Percentiles rank a stretch among this genome's conserved stretches.
Conservation (phyloP, 805 yeast species). For the Candida nonsorbophila region DNA sequence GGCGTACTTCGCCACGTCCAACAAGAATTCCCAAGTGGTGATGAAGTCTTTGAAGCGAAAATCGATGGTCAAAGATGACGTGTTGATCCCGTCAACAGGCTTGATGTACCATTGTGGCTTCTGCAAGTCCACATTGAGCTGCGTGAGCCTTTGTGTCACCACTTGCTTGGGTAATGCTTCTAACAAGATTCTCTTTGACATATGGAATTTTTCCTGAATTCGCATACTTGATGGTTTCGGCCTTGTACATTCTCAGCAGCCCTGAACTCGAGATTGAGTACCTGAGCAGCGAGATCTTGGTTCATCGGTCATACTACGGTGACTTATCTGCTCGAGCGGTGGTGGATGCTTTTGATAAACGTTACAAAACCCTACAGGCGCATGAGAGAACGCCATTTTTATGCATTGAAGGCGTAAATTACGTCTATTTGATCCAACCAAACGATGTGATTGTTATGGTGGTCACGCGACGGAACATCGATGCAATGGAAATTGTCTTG, state of each 20-base stretch:
- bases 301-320: conserved; percentile 29
- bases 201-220: no score
- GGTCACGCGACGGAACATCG: conserved; percentile 41
- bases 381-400: conserved; percentile 39
- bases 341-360: conserved; percentile 18
- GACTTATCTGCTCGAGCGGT: conserved; percentile 21
- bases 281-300: conserved; percentile 25
- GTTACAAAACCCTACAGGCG: conserved; percentile 14
- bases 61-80: not conserved
- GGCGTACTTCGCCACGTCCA: conserved; percentile 50
- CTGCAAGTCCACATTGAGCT: no score
- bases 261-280: conserved; percentile 20
- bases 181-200: no score
- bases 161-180: conserved; percentile 1
- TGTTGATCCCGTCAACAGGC: no score
- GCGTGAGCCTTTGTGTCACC: not conserved
- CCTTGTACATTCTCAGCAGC: conserved; percentile 31
- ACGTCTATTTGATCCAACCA: conserved; percentile 44
- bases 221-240: conserved; percentile 34
- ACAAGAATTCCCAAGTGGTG: conserved; percentile 64
- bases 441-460: conserved; percentile 40
- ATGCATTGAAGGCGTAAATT: conserved; percentile 45
- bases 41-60: conserved; percentile 43
- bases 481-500: conserved; percentile 53
- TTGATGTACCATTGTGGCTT: no score